Evolutionary conservation across 768 basidiomycete species (phyloP).

Genomic region (Cyclocybe aegerita): DNA sequence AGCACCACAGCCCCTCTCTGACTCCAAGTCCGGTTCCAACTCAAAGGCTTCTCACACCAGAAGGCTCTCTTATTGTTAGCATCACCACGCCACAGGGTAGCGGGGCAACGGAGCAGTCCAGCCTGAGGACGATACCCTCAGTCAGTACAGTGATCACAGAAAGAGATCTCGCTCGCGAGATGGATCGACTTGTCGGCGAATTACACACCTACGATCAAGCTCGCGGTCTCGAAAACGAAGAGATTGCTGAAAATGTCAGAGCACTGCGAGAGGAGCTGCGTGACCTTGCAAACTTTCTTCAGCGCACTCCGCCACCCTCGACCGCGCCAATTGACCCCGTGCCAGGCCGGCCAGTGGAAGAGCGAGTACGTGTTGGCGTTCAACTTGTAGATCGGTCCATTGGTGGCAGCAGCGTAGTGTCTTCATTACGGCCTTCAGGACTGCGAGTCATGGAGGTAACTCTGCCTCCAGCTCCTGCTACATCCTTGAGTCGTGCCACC

Average conservation of each 20-base stretch:
- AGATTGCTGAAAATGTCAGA: slow-evolving; percentile 65
- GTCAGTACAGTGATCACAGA: slow-evolving; percentile 43
- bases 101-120: slow-evolving; percentile 32
- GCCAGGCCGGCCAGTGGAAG: slow-evolving; percentile 5
- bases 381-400: slow-evolving; percentile 40
- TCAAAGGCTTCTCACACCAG: slow-evolving; percentile 33
- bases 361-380: slow-evolving; percentile 6
- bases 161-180: slow-evolving; percentile 48
- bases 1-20: neutral
- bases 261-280: slow-evolving; percentile 69
- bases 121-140: slow-evolving; percentile 29
- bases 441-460: slow-evolving; percentile 20
- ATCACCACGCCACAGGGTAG: slow-evolving; percentile 41
- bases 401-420: slow-evolving; percentile 39
- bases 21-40: slow-evolving; percentile 14
- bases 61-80: slow-evolving; percentile 35
- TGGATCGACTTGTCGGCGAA: slow-evolving; percentile 54
- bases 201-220: slow-evolving; percentile 52
- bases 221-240: slow-evolving; percentile 62
- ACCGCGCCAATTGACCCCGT: slow-evolving; percentile 5
- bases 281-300: slow-evolving; percentile 59
- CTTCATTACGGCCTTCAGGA: slow-evolving; percentile 28
- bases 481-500: slow-evolving; percentile 33
- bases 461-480: slow-evolving; percentile 22
- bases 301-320: slow-evolving; percentile 36